Base-by-base conservation (phyloP, 2,329 filamentous ascomycete species). In the Aspergillus eucalypticola region DNA sequence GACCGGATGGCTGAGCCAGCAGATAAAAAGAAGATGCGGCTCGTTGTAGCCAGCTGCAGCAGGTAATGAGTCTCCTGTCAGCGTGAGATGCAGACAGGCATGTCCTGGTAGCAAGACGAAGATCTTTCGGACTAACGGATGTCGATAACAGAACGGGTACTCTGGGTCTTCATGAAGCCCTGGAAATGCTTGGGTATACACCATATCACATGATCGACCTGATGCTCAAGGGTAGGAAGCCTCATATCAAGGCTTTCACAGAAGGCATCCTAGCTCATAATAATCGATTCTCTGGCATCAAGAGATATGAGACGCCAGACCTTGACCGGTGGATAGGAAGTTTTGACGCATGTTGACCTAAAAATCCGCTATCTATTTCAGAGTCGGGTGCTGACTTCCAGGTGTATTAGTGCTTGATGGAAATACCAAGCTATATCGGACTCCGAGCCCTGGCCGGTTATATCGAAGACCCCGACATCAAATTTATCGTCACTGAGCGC, bases 401-500 rank as follows among this genome's bases (percentile, higher is more conserved):
- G 32, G 13, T 21, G 41, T 44, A 44, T 4, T 8, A 48, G 68
- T 66, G 65, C 7, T 48, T 70, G 2, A 46, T 70, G 23, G 68
- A 70, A 35, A 60, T 70, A 11, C 63, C 66, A 2, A 66, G 65
- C 23, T 67, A 63, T 3, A 23, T 68, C 10, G 66, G 67, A 2
- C 54, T 51, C 29, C 56, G 63, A 8, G 13, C 67, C 2, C 48
- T 70, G 1, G 53, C 64, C n/a, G 59, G 54, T 1, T 69, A 70
- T 32, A 58, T 57, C 2, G 17, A 64, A 3, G 68, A 70, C 23
- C 68, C 68, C 0, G 54, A 69, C 11, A 64, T 70, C 4, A 70
- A 70, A 17, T 69, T 70, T 25, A 69, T 70, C 11, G 56, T 70
- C 7, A 69, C 67, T 0, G 66, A 70, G 42, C 62, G 68, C 15